These are phyloP conservation scores for Begonia fuchsioides DNA, from an alignment of 306 rosid genomes.

Conservation along the genomic window DNA sequence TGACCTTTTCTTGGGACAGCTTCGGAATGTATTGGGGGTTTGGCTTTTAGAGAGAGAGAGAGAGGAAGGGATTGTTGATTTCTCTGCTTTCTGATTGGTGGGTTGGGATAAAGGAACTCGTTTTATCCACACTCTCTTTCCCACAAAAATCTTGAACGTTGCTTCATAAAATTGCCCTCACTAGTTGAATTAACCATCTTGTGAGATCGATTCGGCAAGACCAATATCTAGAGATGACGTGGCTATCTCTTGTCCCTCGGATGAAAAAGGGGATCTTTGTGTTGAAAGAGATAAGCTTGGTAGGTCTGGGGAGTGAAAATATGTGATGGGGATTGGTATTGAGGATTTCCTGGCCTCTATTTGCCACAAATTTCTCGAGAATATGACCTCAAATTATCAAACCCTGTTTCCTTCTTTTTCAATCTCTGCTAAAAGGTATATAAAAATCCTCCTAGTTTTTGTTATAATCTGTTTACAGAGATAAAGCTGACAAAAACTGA, in stretches of 20 bases:
- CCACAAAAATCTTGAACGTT: not conserved
- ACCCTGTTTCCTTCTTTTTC: too few species aligned
- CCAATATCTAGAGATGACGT: too few species aligned
- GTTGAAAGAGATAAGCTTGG: constrained; percentile 18
- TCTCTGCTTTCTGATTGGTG: constrained; percentile 56
- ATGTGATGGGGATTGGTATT: constrained; percentile 21
- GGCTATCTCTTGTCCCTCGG: not conserved
- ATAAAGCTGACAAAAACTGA: too few species aligned
- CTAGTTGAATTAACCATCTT: too few species aligned
- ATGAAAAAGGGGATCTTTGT: not conserved
- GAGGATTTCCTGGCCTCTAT: constrained; percentile 26
- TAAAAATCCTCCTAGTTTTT: too few species aligned
- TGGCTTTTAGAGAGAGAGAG: not conserved
- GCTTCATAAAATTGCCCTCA: too few species aligned
- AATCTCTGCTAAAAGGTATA: too few species aligned
- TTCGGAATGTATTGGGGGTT: not conserved
- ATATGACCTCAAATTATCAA: not conserved
- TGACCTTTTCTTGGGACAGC: not conserved
- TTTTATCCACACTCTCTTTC: constrained; percentile 69
- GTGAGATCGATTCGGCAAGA: too few species aligned
- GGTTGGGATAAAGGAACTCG: constrained; percentile 24
- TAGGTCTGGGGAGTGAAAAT: constrained; percentile 11
- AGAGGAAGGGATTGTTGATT: constrained; percentile 24
- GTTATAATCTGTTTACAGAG: too few species aligned
- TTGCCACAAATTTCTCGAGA: constrained; percentile 25